Evolutionary conservation across 1,284 basidiomycete species (phyloP), one percentile per base, ranked within the genome.

Genomic region (Cutaneotrichosporon dermatis): DNA sequence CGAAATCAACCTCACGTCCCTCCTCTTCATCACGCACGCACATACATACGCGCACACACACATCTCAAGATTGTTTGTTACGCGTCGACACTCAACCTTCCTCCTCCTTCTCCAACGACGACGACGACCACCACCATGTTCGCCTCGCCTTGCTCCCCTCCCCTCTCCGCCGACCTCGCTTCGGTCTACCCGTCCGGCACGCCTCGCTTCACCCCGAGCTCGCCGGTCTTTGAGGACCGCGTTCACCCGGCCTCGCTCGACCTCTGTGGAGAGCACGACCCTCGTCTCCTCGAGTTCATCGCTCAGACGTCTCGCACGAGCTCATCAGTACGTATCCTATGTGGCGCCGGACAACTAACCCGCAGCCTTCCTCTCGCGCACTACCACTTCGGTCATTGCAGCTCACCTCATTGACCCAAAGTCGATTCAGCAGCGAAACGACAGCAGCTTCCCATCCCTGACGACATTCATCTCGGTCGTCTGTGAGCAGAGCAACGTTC

Each of bases 381-480:
- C 71, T 41, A 74, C 77, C 13, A 75, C 76, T 13, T 71, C 71
- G 4, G 73, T 79, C 55, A 79, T 80, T 59, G 73, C 73, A 72
- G 70, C 61, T 75, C 74, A 76, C 77, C 36, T 68, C 51, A 73
- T 76, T 61, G 62, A 66, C 55, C 35, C 55, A 55, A 58, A 69
- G 69, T 51, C 65, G 65, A 45, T 67, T 59, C 35, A 55, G 51
- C 40, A 37, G 9, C 37, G 39, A 2, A 40, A 54, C 58, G 66
- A 64, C 50, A 33, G 69, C 25, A 25, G 25, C 62, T 80, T 91
- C n/a, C 88, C 87, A 6, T 83, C 86, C 44, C 82, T 99, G 57
- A 88, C 94, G 71, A 83, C 88, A 57, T 99, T 98, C 79, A 93
- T 99, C 75, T 80, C 85, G 59, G 85, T 87, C 74, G 83, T 98